Evolutionary conservation across 1,284 basidiomycete genomes (phyloP), one percentile per base, ranked within the genome.

Genomic region (Gomphus sp.): DNA sequence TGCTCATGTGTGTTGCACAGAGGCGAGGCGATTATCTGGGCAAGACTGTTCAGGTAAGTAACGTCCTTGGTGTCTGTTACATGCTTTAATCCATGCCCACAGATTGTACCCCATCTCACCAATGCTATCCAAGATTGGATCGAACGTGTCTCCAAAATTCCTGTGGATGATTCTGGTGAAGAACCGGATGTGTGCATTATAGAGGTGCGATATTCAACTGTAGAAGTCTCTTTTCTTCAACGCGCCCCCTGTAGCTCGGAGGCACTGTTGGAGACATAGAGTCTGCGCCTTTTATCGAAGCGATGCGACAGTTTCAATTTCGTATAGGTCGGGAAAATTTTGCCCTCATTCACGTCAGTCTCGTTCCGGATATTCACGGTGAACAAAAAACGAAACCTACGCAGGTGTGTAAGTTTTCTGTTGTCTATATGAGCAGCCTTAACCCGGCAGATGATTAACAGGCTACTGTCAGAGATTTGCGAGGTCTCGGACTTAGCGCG

Each of bases 351-450:
- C 96, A 98, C 68, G 96, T 99, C 61, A 95, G 92, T n/a, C 85
- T 99, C 43, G 94, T 99, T 7, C 96, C 96, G 16, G 91, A 98
- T 66, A 92, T 99, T 76, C 93, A 97, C 60, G 96, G 97, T 58
- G 96, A 99, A 72, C 96, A 98, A 69, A 99, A 99, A 76, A 99
- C 96, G 8, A 99, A 99, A 72, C 96, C 96, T 3, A 99, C 96
- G 0, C 96, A 99, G 72, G 58, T 59, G n/a, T 50, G 49, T n/a
- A 34, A 34, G 33, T 41, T n/a, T 25, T n/a, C 1, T 25, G 6
- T 41, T 36, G 25, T 31, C 31, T 53, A 10, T 22, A 41, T 36
- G 25, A 18, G 36, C n/a, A 22, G 28, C 28, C 28, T 18, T 25
- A 14, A 50, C 33, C n/a, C 7, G 6, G 22, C 0, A 50, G 14